These are phyloP conservation scores for Phycomyces nitens DNA, from an alignment of 192 early-diverging fungal genomes.

Conservation along the genomic window DNA sequence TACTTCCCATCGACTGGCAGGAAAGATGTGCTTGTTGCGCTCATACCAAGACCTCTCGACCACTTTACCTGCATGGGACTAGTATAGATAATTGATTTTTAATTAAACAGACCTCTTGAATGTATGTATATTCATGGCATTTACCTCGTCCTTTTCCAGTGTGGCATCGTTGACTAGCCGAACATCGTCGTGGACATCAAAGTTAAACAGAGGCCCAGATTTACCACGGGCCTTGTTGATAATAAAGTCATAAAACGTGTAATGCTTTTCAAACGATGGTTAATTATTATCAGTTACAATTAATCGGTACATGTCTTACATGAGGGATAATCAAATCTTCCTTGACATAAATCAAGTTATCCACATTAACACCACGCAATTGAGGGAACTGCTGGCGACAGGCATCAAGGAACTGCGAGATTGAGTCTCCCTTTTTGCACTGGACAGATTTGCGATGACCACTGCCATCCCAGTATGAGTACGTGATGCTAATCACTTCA, in stretches of 20 bases:
- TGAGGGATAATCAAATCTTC: conserved; percentile 97
- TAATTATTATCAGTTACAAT: neutral
- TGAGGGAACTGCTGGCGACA: conserved; percentile 81
- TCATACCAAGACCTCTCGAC: conserved; percentile 89
- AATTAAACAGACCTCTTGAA: too few species aligned
- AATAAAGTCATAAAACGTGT: conserved; percentile 93
- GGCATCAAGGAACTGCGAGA: conserved; percentile 81
- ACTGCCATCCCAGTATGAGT: conserved; percentile 95
- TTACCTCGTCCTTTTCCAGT: conserved; percentile 84
- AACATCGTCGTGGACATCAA: conserved; percentile 93
- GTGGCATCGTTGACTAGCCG: conserved; percentile 77
- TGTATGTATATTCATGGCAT: too few species aligned
- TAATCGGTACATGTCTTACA: conserved; percentile 42
- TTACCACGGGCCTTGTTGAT: conserved; percentile 94
- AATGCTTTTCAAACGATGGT: conserved; percentile 43
- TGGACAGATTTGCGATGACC: conserved; percentile 83
- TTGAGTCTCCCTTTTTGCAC: conserved; percentile 84
- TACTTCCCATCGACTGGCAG: conserved; percentile 88
- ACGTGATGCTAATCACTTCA: conserved; percentile 82
- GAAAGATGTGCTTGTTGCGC: conserved; percentile 94
- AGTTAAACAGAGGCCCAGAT: conserved; percentile 89
- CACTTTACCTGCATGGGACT: conserved; percentile 93
- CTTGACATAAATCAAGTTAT: conserved; percentile 89
- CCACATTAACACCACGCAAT: conserved; percentile 73
- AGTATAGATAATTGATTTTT: too few species aligned